A percentile compares a stretch with the other conserved stretches of the same genome.
phyloP scores from a whole-genome alignment of 306 rosid genomes.

The Glycine soja region DNA sequence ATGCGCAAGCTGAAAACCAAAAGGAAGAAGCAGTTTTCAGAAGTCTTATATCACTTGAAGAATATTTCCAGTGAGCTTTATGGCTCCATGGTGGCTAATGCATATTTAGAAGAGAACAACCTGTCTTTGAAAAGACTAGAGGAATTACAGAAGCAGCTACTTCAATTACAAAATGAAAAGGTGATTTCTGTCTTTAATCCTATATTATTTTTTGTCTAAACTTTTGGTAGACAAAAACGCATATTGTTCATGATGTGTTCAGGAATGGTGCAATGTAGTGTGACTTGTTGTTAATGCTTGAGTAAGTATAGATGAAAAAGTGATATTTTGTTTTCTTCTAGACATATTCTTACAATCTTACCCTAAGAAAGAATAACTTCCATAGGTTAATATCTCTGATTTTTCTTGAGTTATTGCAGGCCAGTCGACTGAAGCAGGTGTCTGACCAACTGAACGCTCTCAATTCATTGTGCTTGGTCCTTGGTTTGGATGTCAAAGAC shows the following conservation, averaged over 20 bases:
- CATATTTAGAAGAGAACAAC: conserved; percentile 60
- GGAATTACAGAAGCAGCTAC: conserved; percentile 54
- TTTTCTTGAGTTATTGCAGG: conserved; percentile 48
- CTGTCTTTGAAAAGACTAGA: conserved; percentile 64
- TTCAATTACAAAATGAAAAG: conserved; percentile 68
- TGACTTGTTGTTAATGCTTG: not conserved
- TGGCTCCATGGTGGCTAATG: conserved; percentile 45
- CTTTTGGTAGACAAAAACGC: not conserved
- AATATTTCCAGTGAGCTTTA: conserved; percentile 61
- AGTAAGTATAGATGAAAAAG: not conserved
- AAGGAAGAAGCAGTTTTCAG: conserved; percentile 61
- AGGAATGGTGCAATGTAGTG: conserved; percentile 17
- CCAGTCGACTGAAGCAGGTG: conserved; percentile 58
- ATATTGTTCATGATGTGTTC: conserved; percentile 18
- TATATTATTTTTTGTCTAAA: not conserved
- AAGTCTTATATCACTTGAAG: conserved; percentile 59
- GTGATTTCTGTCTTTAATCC: conserved; percentile 46
- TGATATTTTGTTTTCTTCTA: conserved; percentile 15
- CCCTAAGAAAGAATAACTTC: no score
- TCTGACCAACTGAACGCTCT: conserved; percentile 53
- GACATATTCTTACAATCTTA: not conserved
- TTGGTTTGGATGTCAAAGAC: conserved; percentile 50
- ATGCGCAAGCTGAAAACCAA: conserved; percentile 62
- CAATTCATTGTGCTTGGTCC: conserved; percentile 50
- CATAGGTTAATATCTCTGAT: not conserved